Percentiles rank a stretch among this genome's conserved stretches.
These are phyloP conservation scores for Berberis thunbergii DNA, from an alignment of 164 flowering plant species.

Conservation along the genomic window DNA sequence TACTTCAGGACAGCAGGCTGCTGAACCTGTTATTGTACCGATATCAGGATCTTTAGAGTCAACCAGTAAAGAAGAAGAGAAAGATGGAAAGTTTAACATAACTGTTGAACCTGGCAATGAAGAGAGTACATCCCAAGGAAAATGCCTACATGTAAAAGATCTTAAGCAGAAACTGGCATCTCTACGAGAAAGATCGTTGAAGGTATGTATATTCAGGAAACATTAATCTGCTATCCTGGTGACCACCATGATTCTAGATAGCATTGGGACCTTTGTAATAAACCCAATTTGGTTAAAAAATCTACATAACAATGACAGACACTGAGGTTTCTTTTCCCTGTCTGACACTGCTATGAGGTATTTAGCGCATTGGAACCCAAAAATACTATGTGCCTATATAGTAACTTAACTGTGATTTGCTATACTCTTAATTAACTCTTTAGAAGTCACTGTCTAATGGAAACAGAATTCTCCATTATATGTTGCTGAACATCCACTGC, in stretches of 20 bases:
- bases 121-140: conserved; percentile 12
- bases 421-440: too few relatives aligned
- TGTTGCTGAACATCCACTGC: too few relatives aligned
- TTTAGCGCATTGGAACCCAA: too few relatives aligned
- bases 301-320: neutral
- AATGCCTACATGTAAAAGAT: conserved; percentile 11
- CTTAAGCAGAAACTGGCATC: conserved; percentile 17
- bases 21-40: too few relatives aligned
- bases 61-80: too few relatives aligned
- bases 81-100: too few relatives aligned
- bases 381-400: too few relatives aligned
- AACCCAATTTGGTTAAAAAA: neutral
- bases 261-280: neutral
- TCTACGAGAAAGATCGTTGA: conserved; percentile 17
- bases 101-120: neutral
- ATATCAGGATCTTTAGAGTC: too few relatives aligned
- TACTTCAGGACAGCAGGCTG: too few relatives aligned
- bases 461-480: too few relatives aligned
- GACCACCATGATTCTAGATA: neutral
- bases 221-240: neutral
- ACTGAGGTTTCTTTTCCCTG: neutral
- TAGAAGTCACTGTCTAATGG: too few relatives aligned
- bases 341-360: neutral
- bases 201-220: conserved; percentile 20
- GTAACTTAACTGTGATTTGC: too few relatives aligned